Percentiles rank a stretch among this genome's conserved stretches.
Evolutionary conservation across 2,329 filamentous ascomycete genomes (phyloP).

Genomic region (Colletotrichum orchidophilum): DNA sequence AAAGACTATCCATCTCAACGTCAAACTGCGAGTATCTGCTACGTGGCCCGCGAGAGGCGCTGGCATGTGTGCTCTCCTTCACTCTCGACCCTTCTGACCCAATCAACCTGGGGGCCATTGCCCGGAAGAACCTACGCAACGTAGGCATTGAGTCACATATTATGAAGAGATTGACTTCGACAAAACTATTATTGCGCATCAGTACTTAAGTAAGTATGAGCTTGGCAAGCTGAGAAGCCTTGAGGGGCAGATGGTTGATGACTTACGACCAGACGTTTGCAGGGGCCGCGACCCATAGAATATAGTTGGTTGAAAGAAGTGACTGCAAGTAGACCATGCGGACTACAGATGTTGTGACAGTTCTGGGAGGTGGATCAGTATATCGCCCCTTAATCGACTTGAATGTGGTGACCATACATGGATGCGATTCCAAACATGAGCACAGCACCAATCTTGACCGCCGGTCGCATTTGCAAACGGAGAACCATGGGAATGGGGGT

Average conservation of each 20-base stretch:
- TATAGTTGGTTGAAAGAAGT: slow-evolving; percentile 30
- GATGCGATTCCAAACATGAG: slow-evolving; percentile 55
- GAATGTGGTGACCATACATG: slow-evolving; percentile 27
- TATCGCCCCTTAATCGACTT: background rate
- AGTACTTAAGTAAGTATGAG: background rate
- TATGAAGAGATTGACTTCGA: slow-evolving; percentile 42
- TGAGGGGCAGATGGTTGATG: background rate
- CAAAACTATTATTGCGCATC: too few relatives aligned
- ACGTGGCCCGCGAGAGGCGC: background rate
- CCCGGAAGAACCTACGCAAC: slow-evolving; percentile 46
- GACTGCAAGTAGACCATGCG: slow-evolving; percentile 33
- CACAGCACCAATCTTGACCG: slow-evolving; percentile 55
- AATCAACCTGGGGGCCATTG: slow-evolving; percentile 42
- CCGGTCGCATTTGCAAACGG: slow-evolving; percentile 51
- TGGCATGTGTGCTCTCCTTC: background rate
- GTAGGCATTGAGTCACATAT: slow-evolving; percentile 47
- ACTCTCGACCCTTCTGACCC: slow-evolving; percentile 14
- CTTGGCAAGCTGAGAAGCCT: background rate
- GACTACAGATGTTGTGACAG: slow-evolving; percentile 40
- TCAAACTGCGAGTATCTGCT: slow-evolving; percentile 19
- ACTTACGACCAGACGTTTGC: slow-evolving; percentile 36
- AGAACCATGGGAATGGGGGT: slow-evolving; percentile 56
- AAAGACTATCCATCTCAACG: slow-evolving; percentile 19
- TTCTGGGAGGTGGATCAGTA: slow-evolving; percentile 35
- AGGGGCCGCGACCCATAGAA: slow-evolving; percentile 32